Evolutionary conservation across 768 basidiomycete species (phyloP).

Genomic region (Mycena vulgaris): DNA sequence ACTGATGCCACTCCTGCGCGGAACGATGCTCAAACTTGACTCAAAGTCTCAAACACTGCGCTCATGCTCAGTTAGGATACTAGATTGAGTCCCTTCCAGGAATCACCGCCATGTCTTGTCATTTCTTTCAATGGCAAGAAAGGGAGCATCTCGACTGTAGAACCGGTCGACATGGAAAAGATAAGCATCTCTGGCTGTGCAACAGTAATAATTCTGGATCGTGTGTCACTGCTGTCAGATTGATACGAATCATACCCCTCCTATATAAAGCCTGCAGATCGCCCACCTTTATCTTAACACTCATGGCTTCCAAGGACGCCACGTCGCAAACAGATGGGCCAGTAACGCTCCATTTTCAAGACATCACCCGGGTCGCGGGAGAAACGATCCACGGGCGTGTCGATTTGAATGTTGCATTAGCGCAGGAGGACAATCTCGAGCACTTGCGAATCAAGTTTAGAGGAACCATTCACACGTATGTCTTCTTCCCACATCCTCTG

Average conservation of each 20-base stretch:
- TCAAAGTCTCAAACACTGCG: no score
- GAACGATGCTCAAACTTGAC: no score
- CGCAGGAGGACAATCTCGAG: constrained; percentile 32
- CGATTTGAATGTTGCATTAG: constrained; percentile 27
- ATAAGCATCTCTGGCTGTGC: neutral
- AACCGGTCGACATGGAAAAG: no score
- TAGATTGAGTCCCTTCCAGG: no score
- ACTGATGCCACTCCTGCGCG: no score
- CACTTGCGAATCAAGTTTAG: constrained; percentile 26
- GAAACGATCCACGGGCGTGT: constrained; percentile 24
- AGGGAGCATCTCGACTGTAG: no score
- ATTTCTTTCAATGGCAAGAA: no score
- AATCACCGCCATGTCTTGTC: no score
- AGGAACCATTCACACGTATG: constrained; percentile 24
- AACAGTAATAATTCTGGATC: no score
- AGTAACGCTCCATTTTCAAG: constrained; percentile 24
- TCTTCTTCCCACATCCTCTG: neutral
- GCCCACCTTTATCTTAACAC: neutral
- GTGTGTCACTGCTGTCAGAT: neutral
- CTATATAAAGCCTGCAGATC: neutral
- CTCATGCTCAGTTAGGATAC: no score
- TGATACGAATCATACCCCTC: neutral
- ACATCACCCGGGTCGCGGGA: constrained; percentile 29
- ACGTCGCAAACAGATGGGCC: constrained; percentile 18
- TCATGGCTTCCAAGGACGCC: constrained; percentile 1